A percentile compares a stretch with the other conserved stretches of the same genome.
phyloP scores from a whole-genome alignment of 1,284 basidiomycete species.

The Inonotus obliquus region DNA sequence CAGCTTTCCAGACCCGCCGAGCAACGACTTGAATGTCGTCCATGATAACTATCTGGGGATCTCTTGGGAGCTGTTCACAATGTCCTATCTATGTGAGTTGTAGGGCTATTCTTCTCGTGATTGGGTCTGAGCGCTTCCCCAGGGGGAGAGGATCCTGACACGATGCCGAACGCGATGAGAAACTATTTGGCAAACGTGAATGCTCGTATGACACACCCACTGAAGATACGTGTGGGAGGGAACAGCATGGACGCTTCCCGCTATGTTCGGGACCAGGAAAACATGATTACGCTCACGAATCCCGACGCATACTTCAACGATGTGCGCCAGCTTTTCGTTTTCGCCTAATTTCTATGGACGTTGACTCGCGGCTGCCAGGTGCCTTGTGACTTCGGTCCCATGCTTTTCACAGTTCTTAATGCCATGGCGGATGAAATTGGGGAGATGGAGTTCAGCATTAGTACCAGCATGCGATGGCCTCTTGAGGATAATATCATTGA shows the following conservation, averaged over 20 bases:
- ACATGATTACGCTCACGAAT: conserved; percentile 37
- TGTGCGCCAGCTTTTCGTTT: conserved; percentile 21
- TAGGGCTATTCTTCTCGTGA: too few relatives aligned
- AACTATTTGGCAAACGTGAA: conserved; percentile 37
- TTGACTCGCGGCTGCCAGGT: neutral
- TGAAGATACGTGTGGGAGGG: conserved; percentile 46
- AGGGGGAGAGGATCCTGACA: conserved; percentile 33
- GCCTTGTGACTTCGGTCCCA: conserved; percentile 41
- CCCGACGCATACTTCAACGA: conserved; percentile 38
- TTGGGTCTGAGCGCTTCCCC: neutral
- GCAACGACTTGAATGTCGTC: conserved; percentile 29
- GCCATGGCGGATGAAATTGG: conserved; percentile 35
- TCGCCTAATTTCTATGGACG: neutral
- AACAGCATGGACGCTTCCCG: conserved; percentile 38
- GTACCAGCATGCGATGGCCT: conserved; percentile 32
- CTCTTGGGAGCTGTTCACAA: conserved; percentile 37
- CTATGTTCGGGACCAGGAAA: conserved; percentile 36
- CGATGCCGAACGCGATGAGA: conserved; percentile 34
- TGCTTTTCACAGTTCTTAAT: conserved; percentile 44
- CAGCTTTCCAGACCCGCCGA: conserved; percentile 22
- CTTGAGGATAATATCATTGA: conserved; percentile 27
- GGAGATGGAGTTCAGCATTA: conserved; percentile 40
- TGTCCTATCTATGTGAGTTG: conserved; percentile 35
- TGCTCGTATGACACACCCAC: conserved; percentile 32
- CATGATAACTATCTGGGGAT: conserved; percentile 38